phyloP scores from a whole-genome alignment of 1,284 basidiomycete genomes.

The Fistulina hepatica region DNA sequence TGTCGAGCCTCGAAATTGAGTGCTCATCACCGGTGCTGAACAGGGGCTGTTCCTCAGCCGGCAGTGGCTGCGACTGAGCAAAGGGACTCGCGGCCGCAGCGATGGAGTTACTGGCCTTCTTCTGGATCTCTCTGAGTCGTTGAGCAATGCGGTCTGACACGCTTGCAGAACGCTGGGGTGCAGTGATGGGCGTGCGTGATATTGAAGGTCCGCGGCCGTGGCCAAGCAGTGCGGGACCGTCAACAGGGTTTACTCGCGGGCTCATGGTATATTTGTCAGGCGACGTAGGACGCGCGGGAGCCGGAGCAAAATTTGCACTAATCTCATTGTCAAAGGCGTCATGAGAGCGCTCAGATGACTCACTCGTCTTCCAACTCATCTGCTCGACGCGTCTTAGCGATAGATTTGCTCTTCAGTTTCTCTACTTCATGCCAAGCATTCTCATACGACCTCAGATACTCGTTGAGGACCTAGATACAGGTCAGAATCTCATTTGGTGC shows the following conservation, averaged over 20 bases:
- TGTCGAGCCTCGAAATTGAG: constrained; percentile 17
- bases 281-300: constrained; percentile 46
- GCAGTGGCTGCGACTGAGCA: background rate
- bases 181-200: too few relatives aligned
- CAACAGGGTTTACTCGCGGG: constrained; percentile 51
- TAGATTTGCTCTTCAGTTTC: constrained; percentile 66
- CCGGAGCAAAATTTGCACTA: constrained; percentile 78
- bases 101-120: constrained; percentile 35
- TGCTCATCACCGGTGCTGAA: too few relatives aligned
- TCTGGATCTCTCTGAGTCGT: constrained; percentile 64
- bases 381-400: constrained; percentile 67
- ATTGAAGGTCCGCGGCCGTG: too few relatives aligned
- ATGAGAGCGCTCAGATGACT: constrained; percentile 21
- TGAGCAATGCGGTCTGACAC: constrained; percentile 70
- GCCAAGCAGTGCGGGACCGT: too few relatives aligned
- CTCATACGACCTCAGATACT: constrained; percentile 66
- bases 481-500: constrained; percentile 40
- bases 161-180: constrained; percentile 52
- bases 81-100: constrained; percentile 11
- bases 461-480: constrained; percentile 48
- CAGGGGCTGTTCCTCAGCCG: constrained; percentile 18
- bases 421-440: constrained; percentile 49
- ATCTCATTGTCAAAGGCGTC: constrained; percentile 1
- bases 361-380: constrained; percentile 90
- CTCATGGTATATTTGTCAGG: constrained; percentile 67